phyloP scores from a whole-genome alignment of 2,329 filamentous ascomycete genomes.

The Alternaria viburni region DNA sequence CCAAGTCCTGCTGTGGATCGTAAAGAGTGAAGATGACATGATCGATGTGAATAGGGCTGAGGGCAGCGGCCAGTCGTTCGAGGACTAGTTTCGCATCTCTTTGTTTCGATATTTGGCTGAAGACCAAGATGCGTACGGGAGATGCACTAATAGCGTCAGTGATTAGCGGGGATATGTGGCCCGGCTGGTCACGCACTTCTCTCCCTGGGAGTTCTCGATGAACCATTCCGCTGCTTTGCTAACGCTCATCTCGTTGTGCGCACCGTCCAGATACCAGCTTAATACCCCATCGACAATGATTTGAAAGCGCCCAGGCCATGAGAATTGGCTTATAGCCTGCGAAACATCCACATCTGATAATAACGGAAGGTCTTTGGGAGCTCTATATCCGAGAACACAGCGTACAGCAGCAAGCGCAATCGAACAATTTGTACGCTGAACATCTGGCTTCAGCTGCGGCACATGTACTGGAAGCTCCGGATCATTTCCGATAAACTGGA shows the following conservation, averaged over 20 bases:
- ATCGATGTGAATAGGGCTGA: slow-evolving; percentile 3
- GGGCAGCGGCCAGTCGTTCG: not conserved
- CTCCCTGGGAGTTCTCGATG: not conserved
- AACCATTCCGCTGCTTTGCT: slow-evolving; percentile 20
- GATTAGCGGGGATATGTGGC: not conserved
- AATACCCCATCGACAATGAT: not conserved
- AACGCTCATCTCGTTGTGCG: slow-evolving; percentile 24
- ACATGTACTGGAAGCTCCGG: slow-evolving; percentile 9
- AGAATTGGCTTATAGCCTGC: not conserved
- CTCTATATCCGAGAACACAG: not conserved
- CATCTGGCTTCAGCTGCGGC: slow-evolving; percentile 10
- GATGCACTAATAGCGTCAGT: not conserved
- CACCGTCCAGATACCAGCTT: slow-evolving; percentile 19
- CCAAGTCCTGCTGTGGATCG: slow-evolving; percentile 1
- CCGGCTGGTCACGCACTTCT: not conserved
- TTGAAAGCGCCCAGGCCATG: not conserved
- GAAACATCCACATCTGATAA: not conserved
- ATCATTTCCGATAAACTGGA: slow-evolving; percentile 16
- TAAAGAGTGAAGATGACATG: slow-evolving; percentile 1
- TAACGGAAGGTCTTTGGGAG: not conserved
- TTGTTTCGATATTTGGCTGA: slow-evolving; percentile 2
- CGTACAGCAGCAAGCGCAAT: slow-evolving; percentile 13
- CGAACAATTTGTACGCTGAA: slow-evolving; percentile 19
- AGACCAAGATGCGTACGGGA: slow-evolving; percentile 1
- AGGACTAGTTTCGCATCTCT: not conserved